Evolutionary conservation across 495 filamentous ascomycete genomes (phyloP), one percentile per base, ranked within the genome.

Genomic region (Penicillium mononematosum): DNA sequence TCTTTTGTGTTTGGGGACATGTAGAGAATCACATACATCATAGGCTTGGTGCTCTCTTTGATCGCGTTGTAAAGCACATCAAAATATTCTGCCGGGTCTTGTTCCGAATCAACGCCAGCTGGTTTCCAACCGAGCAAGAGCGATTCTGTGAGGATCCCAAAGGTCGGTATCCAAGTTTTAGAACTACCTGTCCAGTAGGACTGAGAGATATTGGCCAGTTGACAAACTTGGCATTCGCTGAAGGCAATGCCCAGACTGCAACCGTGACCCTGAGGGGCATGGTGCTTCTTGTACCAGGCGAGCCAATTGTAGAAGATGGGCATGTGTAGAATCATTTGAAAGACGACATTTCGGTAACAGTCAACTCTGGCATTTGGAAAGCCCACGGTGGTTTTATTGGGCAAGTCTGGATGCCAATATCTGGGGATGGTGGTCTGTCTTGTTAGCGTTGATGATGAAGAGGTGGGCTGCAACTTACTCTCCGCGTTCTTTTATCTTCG

Each of bases 321-420:
- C 0, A 59, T 58, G 62, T 81, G 77, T 8, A 81, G 55, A 19
- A 81, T 65, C n/a, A 71, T 52, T 46, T 73, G 63, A 12, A 79
- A 56, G 14, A 69, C 59, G 29, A 62, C 66, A 59, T 79, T 76
- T 16, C 75, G 67, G 62, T 81, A 82, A 62, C 78, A 80, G 19
- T 72, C 50, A 20, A 50, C 25, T 1, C 56, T 38, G 0, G 9
- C 17, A 38, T 69, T 65, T 17, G 31, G 24, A 24, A 66, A 55
- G 9, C 55, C 56, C 14, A 12, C 29, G 2, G 12, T 14, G 8
- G 43, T 46, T 27, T 24, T 32, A 4, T 31, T 7, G 8, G 43
- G 32, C 20, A 46, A 4, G 14, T 14, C 19, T 4, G 43, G 14
- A 19, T n/a, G 5, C 43, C 53, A 55, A 9, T 11, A 9, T 12